Evolutionary conservation across 1,284 basidiomycete genomes (phyloP).

Genomic region (Puccinia hordei): DNA sequence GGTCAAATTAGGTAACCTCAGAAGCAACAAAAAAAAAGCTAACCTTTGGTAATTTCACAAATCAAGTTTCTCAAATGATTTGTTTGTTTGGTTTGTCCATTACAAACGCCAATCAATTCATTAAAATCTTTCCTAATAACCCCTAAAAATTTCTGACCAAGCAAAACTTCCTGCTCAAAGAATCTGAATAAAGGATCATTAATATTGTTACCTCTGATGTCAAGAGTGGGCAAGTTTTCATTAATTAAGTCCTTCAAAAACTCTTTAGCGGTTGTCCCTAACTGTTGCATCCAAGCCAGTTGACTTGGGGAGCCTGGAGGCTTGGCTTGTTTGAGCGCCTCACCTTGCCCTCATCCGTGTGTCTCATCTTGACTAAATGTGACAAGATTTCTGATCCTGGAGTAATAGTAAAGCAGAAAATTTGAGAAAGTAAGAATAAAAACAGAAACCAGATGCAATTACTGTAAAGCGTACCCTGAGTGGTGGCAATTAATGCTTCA

Average conservation of each 20-base stretch:
- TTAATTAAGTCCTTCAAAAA: constrained; percentile 70
- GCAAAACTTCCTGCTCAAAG: constrained; percentile 79
- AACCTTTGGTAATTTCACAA: constrained; percentile 83
- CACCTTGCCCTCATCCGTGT: constrained; percentile 84
- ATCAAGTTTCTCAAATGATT: constrained; percentile 85
- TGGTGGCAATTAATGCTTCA: constrained; percentile 83
- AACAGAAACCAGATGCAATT: not conserved
- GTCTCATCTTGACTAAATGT: constrained; percentile 88
- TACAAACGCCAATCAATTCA: constrained; percentile 79
- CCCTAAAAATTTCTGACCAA: constrained; percentile 73
- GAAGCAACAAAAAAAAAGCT: constrained; percentile 52
- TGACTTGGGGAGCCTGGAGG: constrained; percentile 67
- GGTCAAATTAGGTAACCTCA: not conserved
- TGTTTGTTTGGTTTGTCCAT: constrained; percentile 85
- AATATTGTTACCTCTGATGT: constrained; percentile 42
- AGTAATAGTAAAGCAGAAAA: constrained; percentile 10
- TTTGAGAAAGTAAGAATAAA: constrained; percentile 1
- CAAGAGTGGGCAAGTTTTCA: constrained; percentile 52
- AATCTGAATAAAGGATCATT: constrained; percentile 79
- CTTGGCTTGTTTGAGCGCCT: constrained; percentile 63
- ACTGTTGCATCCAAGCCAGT: constrained; percentile 86
- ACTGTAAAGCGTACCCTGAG: constrained; percentile 70
- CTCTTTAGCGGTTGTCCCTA: constrained; percentile 76
- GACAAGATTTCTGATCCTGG: constrained; percentile 77
- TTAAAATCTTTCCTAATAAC: constrained; percentile 77